Evolutionary conservation across 2,329 filamentous ascomycete genomes (phyloP), one percentile per base, ranked within the genome.

Genomic region (Cladosporium sp.): DNA sequence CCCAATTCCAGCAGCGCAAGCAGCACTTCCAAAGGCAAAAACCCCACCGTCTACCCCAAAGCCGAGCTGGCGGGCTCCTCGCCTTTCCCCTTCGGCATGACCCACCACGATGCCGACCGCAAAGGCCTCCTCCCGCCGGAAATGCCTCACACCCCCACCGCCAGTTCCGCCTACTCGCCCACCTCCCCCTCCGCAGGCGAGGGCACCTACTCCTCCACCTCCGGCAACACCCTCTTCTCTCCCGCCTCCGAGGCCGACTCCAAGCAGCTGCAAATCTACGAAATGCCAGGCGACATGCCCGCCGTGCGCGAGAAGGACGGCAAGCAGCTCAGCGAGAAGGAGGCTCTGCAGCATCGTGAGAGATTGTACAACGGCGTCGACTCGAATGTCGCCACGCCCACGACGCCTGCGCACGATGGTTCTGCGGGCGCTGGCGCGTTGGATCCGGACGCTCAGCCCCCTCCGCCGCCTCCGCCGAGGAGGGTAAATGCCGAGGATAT

Each of bases 261-360:
- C 41, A 54, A 56, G 32, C 57, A 60, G 32, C 51, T 56, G 12
- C 54, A 56, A 11, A 47, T 77, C 7, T 74, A 67, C 48, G 79
- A 75, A 39, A 80, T 76, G 62, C 75, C 76, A 0, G 80, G 80
- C 2, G 78, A 79, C 8, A 76, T 82, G 63, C 77, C 76, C 13
- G 71, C 73, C 37, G 73, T 75, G 48, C 76, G 74, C 53, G 73
- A 77, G 61, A 74, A 73, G 41, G 74, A 70, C 43, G 73, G 73
- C 24, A 70, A 68, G 15, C 66, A 72, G 52, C 60, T 76, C 30
- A 70, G 68, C 17, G 74, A 77, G 60, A 77, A 77, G 55, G 73
- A 77, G 51, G 69, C 71, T 30, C 69, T 76, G 63, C 63, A 69
- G 52, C 64, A 69, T 17, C 67, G 74, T 15, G 73, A 76, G 59